These are phyloP conservation scores for Silene vulgaris DNA, from an alignment of 179 eudicot genomes.

Conservation along the genomic window DNA sequence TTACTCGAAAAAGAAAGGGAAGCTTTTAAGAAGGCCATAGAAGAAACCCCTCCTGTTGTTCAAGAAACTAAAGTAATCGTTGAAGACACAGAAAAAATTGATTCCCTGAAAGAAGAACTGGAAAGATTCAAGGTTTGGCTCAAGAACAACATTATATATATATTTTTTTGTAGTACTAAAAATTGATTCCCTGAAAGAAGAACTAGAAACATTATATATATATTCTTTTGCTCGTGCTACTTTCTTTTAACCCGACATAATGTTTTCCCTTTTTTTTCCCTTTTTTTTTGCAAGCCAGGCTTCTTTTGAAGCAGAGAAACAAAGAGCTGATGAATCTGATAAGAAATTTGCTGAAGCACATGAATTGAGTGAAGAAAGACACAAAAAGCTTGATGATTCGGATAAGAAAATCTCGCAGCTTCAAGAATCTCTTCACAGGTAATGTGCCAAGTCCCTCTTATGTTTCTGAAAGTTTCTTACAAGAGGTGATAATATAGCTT, in stretches of 20 bases:
- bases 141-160: constrained; percentile 5
- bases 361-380: constrained; percentile 53
- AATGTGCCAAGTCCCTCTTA: constrained; percentile 19
- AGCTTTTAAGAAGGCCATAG: constrained; percentile 69
- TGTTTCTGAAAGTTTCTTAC: not conserved
- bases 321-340: constrained; percentile 50
- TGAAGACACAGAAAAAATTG: constrained; percentile 75
- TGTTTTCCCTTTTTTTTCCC: no score
- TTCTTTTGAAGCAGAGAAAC: constrained; percentile 55
- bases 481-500: not conserved
- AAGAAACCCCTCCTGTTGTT: constrained; percentile 87
- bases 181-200: no score
- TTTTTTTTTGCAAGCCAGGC: constrained; percentile 36
- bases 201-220: constrained; percentile 3
- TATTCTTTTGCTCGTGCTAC: not conserved
- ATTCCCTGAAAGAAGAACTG: constrained; percentile 58
- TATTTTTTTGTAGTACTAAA: not conserved
- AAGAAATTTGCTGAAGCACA: constrained; percentile 50
- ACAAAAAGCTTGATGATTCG: constrained; percentile 67
- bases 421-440: constrained; percentile 72
- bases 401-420: constrained; percentile 56
- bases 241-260: not conserved
- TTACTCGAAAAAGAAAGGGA: constrained; percentile 68
- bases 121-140: constrained; percentile 54
- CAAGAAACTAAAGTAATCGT: constrained; percentile 76